A percentile compares a stretch with the other conserved stretches of the same genome.
phyloP scores from a whole-genome alignment of 768 basidiomycete species.

The Suillus placidus region DNA sequence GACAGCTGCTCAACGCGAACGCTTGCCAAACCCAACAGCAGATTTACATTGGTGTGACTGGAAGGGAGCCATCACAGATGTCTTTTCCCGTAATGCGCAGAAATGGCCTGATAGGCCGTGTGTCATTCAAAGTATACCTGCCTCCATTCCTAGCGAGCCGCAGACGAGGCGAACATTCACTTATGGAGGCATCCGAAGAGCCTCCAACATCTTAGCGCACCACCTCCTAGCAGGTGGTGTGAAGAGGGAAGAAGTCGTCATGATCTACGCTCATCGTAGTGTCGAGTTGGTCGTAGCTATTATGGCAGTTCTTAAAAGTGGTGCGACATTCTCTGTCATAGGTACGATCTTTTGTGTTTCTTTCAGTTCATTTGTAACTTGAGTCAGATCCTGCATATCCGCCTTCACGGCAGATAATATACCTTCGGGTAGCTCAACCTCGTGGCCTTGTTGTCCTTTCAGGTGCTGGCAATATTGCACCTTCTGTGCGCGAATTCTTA shows the following conservation, averaged over 20 bases:
- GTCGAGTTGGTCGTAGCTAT: slow-evolving; percentile 97
- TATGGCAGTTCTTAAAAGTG: slow-evolving; percentile 94
- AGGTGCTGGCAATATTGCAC: slow-evolving; percentile 81
- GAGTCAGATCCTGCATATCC: slow-evolving; percentile 93
- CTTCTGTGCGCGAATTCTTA: slow-evolving; percentile 84
- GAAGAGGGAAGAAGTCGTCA: slow-evolving; percentile 93
- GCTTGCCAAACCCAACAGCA: slow-evolving; percentile 81
- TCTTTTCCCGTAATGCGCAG: slow-evolving; percentile 88
- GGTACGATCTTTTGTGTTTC: slow-evolving; percentile 50
- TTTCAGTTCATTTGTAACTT: slow-evolving; percentile 8
- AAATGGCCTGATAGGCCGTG: slow-evolving; percentile 82
- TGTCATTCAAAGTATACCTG: slow-evolving; percentile 77
- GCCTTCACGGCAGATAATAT: slow-evolving; percentile 87
- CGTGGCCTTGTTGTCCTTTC: slow-evolving; percentile 89
- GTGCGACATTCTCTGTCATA: slow-evolving; percentile 96
- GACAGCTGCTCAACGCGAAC: slow-evolving; percentile 66
- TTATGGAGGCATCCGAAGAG: slow-evolving; percentile 79
- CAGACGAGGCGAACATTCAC: slow-evolving; percentile 67
- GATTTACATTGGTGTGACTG: slow-evolving; percentile 97
- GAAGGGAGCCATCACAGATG: slow-evolving; percentile 95
- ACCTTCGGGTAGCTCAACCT: slow-evolving; percentile 90
- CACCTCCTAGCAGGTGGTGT: slow-evolving; percentile 85
- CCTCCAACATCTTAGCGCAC: slow-evolving; percentile 89
- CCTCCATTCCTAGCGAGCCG: slow-evolving; percentile 35
- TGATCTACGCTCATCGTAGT: slow-evolving; percentile 95